These are phyloP conservation scores for Globisporangium nagaii DNA, from an alignment of 352 stramenopile genomes.

Conservation along the genomic window DNA sequence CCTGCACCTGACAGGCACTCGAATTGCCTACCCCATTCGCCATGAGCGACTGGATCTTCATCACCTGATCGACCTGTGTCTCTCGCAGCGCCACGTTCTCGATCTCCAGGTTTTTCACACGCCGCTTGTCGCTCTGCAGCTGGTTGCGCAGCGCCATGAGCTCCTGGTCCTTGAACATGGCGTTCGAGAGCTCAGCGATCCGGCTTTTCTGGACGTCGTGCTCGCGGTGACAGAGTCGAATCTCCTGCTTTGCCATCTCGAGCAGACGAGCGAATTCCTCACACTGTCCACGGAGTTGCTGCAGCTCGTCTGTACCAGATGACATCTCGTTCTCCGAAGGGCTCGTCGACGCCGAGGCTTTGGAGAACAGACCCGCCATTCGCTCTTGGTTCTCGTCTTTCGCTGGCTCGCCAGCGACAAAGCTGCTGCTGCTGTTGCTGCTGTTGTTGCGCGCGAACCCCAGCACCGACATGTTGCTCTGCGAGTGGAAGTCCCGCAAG, in stretches of 20 bases:
- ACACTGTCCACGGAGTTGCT: constrained; percentile 41
- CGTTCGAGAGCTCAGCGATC: constrained; percentile 44
- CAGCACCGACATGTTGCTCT: constrained; percentile 16
- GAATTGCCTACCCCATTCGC: constrained; percentile 21
- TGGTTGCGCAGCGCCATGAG: constrained; percentile 43
- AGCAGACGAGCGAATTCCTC: constrained; percentile 45
- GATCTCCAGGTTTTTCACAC: constrained; percentile 49
- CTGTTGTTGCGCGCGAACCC: neutral
- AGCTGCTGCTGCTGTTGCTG: neutral
- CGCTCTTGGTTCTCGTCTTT: neutral
- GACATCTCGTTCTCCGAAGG: constrained; percentile 5
- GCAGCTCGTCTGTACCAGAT: constrained; percentile 14
- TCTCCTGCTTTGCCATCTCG: constrained; percentile 73
- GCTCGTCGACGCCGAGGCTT: too few relatives aligned
- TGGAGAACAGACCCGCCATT: constrained; percentile 8
- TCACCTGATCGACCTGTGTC: constrained; percentile 33
- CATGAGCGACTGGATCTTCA: constrained; percentile 47
- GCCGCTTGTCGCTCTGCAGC: constrained; percentile 55
- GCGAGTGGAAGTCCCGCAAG: constrained; percentile 35
- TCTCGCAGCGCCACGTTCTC: constrained; percentile 53
- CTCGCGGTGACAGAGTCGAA: constrained; percentile 56
- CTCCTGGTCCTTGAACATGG: constrained; percentile 44
- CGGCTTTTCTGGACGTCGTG: constrained; percentile 39
- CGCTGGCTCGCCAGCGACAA: neutral
- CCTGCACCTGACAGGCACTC: neutral